Base-by-base conservation (phyloP, 805 yeast species). In the Schizosaccharomyces pombe region DNA sequence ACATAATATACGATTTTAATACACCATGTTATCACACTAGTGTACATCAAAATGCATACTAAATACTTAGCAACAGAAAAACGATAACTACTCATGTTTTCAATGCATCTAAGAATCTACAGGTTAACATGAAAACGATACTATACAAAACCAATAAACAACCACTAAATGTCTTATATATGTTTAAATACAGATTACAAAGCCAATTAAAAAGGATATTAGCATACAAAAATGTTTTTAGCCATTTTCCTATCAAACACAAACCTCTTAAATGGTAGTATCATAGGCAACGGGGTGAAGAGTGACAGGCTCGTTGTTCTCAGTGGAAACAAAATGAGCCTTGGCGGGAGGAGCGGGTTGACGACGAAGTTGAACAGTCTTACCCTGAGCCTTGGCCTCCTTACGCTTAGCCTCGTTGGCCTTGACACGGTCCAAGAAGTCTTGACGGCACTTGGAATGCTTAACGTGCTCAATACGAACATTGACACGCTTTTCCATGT, bases 371-470 rank as follows among this genome's bases (percentile, higher is more conserved):
- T 76, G 77, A 62, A 84, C 89, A 65, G 83, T 74, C 70, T 78
- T 81, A 73, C 97, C 97, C 72, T 81, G 75, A 64, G 82, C 87
- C 80, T 86, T 87, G 66, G 97, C 98, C 75, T 83, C 97, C 66
- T 72, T 73, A 77, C 80, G 82, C 78, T 78, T 79, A 66, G 85
- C 91, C 72, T 94, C 95, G 76, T 89, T 91, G 70, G 80, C 71
- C 80, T 87, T 89, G 70, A 91, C 98, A 79, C 98, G 86, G 82
- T 84, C 82, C 75, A 91, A 80, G 76, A 91, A 91, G 77, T 91
- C 97, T 74, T 84, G 84, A 78, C 98, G 89, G 81, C 97, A 91
- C 78, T 89, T 89, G 70, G 98, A 91, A 85, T 91, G 98, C 79
- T 86, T 87, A 70, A 91, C 77, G 78, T 91, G 98, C 80, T 91